Base-by-base conservation (phyloP, 2,329 filamentous ascomycete species). In the Fonsecaea monophora region DNA sequence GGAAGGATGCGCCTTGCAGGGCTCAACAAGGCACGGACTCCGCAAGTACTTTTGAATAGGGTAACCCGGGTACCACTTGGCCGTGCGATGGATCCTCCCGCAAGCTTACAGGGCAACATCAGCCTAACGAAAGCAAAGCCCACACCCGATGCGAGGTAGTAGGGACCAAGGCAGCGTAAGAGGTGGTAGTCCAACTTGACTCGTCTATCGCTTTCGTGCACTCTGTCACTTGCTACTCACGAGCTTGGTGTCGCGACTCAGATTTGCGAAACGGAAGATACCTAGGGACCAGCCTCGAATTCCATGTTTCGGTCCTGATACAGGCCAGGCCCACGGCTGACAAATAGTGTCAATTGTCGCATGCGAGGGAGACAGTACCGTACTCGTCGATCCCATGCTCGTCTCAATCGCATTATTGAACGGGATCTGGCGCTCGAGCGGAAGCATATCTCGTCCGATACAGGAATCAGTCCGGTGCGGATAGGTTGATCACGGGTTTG, bases 21-120 rank as follows among this genome's bases (percentile, higher is more conserved):
- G 37, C 45, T 25, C 21, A 18, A 50, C 40, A 21, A 12, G 34
- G 50, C 12, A 54, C 48, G 25, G 35, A 32, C 12, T 21, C 59
- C 59, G n/a, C 40, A 60, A 42, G 48, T 40, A 53, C 34, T 48
- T 37, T 53, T 50, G 48, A 37, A 25, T 13, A 40, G 32, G 45
- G 18, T n/a, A 32, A 42, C 53, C 30, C 7, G 18, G 8, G 45
- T 21, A 40, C 48, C 35, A 25, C 21, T 34, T 21, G 12, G 18
- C 18, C 2, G 30, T 38, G 18, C 59, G 53, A 34, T 10, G 21
- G 18, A 50, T 21, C 45, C 40, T 48, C 45, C 50, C 34, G 34
- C 59, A 42, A 54, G 37, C 35, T 61, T 61, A 42, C 34, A 13
- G 48, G 48, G 15, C 18, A 54, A 40, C 13, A 32, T 30, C 40